These are phyloP conservation scores for Coemansia sp. DNA, from an alignment of 192 early-diverging fungal species.

Conservation along the genomic window DNA sequence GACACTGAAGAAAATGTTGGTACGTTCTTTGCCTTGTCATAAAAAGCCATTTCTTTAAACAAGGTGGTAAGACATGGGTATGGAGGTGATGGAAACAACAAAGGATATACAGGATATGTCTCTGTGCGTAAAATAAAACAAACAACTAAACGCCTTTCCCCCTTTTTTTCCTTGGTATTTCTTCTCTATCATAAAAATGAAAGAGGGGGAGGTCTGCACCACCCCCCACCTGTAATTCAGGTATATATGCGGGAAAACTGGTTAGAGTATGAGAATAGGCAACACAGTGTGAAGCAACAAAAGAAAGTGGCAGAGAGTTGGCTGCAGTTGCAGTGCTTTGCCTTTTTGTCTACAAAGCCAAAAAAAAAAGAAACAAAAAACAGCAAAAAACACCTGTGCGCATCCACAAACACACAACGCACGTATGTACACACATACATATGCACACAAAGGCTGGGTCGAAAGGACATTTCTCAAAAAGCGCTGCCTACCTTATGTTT, in stretches of 20 bases:
- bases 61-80: background rate
- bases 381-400: background rate
- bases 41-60: background rate
- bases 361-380: background rate
- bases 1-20: background rate
- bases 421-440: slow-evolving; percentile 2
- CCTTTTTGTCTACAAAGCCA: background rate
- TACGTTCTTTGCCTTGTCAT: background rate
- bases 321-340: background rate
- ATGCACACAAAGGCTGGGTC: background rate
- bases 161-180: no score
- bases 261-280: background rate
- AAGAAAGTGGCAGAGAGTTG: background rate
- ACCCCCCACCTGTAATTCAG: background rate
- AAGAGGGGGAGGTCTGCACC: background rate
- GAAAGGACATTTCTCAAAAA: background rate
- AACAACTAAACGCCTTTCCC: background rate
- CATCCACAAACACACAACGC: background rate
- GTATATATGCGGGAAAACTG: background rate
- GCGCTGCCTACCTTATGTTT: background rate
- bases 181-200: background rate
- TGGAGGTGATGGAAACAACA: background rate
- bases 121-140: background rate
- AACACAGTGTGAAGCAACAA: background rate
- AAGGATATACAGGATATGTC: background rate